phyloP scores from a whole-genome alignment of 1,139 yeast species.

The Saccharomycopsis hybrid region DNA sequence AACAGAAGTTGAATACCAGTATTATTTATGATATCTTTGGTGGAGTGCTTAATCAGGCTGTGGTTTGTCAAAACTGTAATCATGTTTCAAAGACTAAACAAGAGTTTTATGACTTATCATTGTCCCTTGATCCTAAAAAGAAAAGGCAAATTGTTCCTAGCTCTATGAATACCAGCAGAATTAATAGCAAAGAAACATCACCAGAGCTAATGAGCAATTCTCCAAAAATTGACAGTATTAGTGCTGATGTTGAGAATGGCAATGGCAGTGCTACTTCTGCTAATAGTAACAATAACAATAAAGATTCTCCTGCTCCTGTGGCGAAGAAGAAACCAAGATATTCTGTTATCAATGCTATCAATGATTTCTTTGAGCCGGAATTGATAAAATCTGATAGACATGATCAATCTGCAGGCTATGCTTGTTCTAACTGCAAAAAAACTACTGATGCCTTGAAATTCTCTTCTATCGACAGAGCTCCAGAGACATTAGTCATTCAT shows the following conservation, averaged over 20 bases:
- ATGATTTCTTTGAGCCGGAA: conserved; percentile 79
- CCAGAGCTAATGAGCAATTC: no score
- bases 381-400: conserved; percentile 57
- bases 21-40: conserved; percentile 91
- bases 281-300: no score
- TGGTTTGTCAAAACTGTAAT: conserved; percentile 74
- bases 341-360: conserved; percentile 66
- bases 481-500: conserved; percentile 83
- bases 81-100: conserved; percentile 84
- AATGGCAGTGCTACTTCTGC: background rate
- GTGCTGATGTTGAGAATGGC: no score
- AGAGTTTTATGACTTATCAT: conserved; percentile 86
- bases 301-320: conserved; percentile 20
- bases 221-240: no score
- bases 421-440: conserved; percentile 79
- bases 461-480: conserved; percentile 70
- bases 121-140: conserved; percentile 51
- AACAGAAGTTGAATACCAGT: conserved; percentile 71
- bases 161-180: conserved; percentile 14
- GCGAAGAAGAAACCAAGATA: conserved; percentile 31
- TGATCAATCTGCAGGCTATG: conserved; percentile 62
- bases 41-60: conserved; percentile 77
- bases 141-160: conserved; percentile 31
- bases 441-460: conserved; percentile 74
- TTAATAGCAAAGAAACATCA: conserved; percentile 16